phyloP scores from a whole-genome alignment of 495 filamentous ascomycete species.

The Acidiella bohemica region DNA sequence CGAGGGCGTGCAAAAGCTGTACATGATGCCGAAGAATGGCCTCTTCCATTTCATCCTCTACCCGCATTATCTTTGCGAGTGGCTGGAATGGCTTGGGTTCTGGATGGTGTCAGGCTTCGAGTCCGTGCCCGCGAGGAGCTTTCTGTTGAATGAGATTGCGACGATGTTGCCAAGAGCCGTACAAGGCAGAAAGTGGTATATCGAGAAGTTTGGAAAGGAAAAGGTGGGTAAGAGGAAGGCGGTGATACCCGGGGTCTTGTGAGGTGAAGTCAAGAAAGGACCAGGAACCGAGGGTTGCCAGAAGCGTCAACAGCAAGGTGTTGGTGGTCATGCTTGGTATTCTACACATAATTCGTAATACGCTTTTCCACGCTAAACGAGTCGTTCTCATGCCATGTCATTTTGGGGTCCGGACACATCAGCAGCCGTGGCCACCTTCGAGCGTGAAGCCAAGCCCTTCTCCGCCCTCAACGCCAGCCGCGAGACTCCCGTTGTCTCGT shows the following conservation, averaged over 20 bases:
- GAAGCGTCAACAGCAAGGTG: neutral
- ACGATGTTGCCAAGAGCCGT: slow-evolving; percentile 86
- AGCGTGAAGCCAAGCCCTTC: no score
- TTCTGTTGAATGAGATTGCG: slow-evolving; percentile 72
- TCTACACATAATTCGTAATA: no score
- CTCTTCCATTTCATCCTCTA: slow-evolving; percentile 73
- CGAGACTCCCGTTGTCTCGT: slow-evolving; percentile 51
- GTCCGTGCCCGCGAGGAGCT: slow-evolving; percentile 58
- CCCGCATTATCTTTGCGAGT: slow-evolving; percentile 89
- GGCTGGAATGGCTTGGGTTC: slow-evolving; percentile 90
- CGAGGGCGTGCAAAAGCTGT: slow-evolving; percentile 58
- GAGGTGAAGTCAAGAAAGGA: no score
- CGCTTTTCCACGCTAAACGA: no score
- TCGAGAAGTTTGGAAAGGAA: slow-evolving; percentile 69
- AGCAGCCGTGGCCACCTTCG: no score
- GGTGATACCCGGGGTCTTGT: slow-evolving; percentile 66
- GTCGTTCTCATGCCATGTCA: no score
- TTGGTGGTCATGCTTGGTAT: neutral
- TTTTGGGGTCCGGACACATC: no score
- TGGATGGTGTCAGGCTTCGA: slow-evolving; percentile 49
- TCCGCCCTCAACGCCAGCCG: no score
- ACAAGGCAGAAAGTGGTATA: slow-evolving; percentile 75
- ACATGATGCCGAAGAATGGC: slow-evolving; percentile 71
- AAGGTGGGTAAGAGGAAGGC: slow-evolving; percentile 63
- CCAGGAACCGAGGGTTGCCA: no score